phyloP scores from a whole-genome alignment of 1,284 basidiomycete genomes.

The Kwoniella shivajii region DNA sequence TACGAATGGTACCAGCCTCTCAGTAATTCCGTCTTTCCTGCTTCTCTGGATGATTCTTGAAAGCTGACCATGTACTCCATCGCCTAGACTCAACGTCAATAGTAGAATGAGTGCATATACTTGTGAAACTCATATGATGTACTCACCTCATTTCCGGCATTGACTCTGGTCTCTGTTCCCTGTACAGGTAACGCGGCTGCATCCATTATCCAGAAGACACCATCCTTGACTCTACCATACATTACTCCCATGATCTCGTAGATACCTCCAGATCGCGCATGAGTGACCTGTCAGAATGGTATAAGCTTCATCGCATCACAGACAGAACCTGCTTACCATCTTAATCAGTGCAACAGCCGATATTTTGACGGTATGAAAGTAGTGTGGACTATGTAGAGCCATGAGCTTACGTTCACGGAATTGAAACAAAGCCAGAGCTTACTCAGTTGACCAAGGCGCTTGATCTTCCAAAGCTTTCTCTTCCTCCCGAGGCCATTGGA shows the following conservation, averaged over 20 bases:
- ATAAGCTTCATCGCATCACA: background rate
- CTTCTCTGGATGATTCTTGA: slow-evolving; percentile 74
- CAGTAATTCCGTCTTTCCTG: slow-evolving; percentile 79
- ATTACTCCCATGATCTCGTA: slow-evolving; percentile 99
- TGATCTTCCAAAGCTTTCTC: slow-evolving; percentile 71
- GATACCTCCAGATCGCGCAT: slow-evolving; percentile 93
- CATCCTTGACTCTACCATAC: slow-evolving; percentile 92
- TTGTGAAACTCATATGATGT: background rate
- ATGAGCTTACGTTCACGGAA: background rate
- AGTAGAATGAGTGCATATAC: background rate
- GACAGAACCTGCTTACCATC: slow-evolving; percentile 67
- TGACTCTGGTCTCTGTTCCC: slow-evolving; percentile 98
- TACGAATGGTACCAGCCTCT: slow-evolving; percentile 98
- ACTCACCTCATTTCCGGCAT: slow-evolving; percentile 78
- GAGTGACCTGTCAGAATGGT: slow-evolving; percentile 71
- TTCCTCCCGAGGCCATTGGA: slow-evolving; percentile 72
- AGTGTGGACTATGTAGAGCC: slow-evolving; percentile 67
- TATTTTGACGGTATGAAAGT: slow-evolving; percentile 93
- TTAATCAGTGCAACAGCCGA: slow-evolving; percentile 95
- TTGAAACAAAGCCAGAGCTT: slow-evolving; percentile 22
- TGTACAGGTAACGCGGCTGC: slow-evolving; percentile 96
- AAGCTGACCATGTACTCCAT: slow-evolving; percentile 99
- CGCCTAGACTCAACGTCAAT: slow-evolving; percentile 57
- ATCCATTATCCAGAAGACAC: slow-evolving; percentile 88
- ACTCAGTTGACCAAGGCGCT: slow-evolving; percentile 88